A percentile compares a stretch with the other conserved stretches of the same genome.
These are phyloP conservation scores for Erysimum pusillum DNA, from an alignment of 441 rosid species.

Conservation along the genomic window DNA sequence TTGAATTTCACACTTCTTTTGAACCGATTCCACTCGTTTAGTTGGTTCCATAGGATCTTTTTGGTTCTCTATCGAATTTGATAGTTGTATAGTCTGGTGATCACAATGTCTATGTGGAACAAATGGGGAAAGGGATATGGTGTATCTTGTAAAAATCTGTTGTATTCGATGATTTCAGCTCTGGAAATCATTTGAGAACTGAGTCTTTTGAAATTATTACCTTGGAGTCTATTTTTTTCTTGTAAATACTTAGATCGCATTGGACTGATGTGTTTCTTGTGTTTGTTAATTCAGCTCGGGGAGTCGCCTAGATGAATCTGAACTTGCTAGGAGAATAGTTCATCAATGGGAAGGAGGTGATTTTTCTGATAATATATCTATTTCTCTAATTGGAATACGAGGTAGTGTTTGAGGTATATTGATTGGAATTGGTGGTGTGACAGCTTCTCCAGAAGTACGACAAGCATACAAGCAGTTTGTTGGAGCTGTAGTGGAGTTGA, in stretches of 20 bases:
- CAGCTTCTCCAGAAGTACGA: constrained; percentile 85
- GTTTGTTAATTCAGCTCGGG: constrained; percentile 51
- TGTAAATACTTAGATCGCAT: background rate
- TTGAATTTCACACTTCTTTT: constrained; percentile 4
- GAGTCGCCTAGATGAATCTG: constrained; percentile 71
- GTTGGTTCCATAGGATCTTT: background rate
- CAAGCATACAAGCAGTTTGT: constrained; percentile 83
- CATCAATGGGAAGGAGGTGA: constrained; percentile 93
- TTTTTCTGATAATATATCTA: background rate
- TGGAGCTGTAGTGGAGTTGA: constrained; percentile 77
- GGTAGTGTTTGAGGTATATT: constrained; percentile 9
- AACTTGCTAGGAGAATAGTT: constrained; percentile 80
- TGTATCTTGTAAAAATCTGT: background rate
- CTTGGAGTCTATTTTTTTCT: background rate
- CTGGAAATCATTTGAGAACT: background rate
- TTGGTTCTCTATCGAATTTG: constrained; percentile 25
- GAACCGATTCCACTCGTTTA: constrained; percentile 19
- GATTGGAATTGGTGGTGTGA: constrained; percentile 40
- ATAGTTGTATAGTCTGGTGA: constrained; percentile 29
- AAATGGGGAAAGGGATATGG: background rate
- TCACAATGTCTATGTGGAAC: constrained; percentile 7
- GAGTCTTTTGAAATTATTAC: background rate
- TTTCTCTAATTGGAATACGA: constrained; percentile 11
- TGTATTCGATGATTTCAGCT: background rate
- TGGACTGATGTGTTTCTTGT: constrained; percentile 19